Base-by-base conservation (phyloP, 805 yeast genomes). In the Ogataea henricii region DNA sequence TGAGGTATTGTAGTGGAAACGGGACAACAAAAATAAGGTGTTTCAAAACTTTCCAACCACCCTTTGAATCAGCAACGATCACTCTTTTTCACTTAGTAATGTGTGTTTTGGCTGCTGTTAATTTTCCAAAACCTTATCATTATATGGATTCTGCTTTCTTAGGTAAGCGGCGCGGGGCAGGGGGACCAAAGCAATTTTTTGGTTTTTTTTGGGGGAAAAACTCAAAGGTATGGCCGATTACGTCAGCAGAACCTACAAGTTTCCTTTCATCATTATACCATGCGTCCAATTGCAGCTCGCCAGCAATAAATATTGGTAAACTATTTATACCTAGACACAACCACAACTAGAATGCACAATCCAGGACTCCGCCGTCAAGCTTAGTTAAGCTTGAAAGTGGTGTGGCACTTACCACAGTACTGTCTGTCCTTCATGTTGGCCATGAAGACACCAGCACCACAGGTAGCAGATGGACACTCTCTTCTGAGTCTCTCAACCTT, bases 381-480 rank as follows among this genome's bases (percentile, higher is more conserved):
- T 42, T 52, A 61, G 59, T 68, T 63, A 49, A 72, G 71, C 73
- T 83, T 86, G 81, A 84, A 86, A 76, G 97, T 91, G 69, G 87
- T 80, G 86, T 91, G 97, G 83, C 99, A 94, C 83, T 88, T 90
- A 82, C 99, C 99, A 81, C 99, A 94, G 97, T 94, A 94, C 79
- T 87, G 96, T 85, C 99, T 91, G 87, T 86, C 91, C 74, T 81
- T 78, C 92, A 88, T 91, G 90, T 91, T 86, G 68, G 98, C 99
- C 97, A 94, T 90, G 94, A 92, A 92, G 77, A 89, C 86, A 87
- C 97, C 97, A 64, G 97, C 94, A 82, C 97, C 97, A 82, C 97
- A 92, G 68, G 85, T 82, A 63, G 79, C 82, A 74, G 82, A 77
- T 62, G 92, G 89, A 82, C 99, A 94, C 80, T 92, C 97, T 78